phyloP scores from a whole-genome alignment of 768 basidiomycete species.

The Amanita rubescens region DNA sequence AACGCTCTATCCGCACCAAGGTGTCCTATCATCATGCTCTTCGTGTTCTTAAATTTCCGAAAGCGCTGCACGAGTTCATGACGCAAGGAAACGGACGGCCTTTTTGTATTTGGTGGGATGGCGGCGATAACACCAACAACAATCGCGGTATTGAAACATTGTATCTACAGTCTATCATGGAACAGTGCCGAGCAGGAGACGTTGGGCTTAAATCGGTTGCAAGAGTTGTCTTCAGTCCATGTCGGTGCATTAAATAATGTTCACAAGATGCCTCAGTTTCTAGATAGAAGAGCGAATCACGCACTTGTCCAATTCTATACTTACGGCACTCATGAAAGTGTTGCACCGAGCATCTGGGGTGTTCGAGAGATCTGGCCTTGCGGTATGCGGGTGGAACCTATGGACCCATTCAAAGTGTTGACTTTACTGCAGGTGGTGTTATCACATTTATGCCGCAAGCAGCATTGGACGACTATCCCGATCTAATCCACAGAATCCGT shows the following conservation, averaged over 20 bases:
- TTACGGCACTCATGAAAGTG: conserved; percentile 55
- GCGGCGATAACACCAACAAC: conserved; percentile 22
- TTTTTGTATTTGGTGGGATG: conserved; percentile 43
- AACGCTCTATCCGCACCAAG: conserved; percentile 16
- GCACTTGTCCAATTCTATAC: conserved; percentile 52
- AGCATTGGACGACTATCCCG: conserved; percentile 45
- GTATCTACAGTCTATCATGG: conserved; percentile 23
- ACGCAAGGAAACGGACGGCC: conserved; percentile 23
- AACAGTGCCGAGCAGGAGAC: conserved; percentile 32
- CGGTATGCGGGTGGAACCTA: conserved; percentile 33
- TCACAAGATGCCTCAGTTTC: conserved; percentile 41
- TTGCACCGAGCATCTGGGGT: conserved; percentile 50
- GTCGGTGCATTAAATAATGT: conserved; percentile 46
- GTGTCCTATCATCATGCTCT: conserved; percentile 31
- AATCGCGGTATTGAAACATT: conserved; percentile 34
- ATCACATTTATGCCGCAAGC: conserved; percentile 63
- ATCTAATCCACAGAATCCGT: conserved; percentile 38
- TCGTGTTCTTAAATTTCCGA: conserved; percentile 41
- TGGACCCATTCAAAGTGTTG: background rate
- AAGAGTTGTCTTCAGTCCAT: conserved; percentile 59
- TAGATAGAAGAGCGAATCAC: conserved; percentile 35
- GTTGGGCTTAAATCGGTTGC: conserved; percentile 29
- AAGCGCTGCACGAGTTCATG: conserved; percentile 40
- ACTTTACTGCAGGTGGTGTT: conserved; percentile 48
- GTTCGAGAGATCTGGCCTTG: conserved; percentile 59